Evolutionary conservation across 495 filamentous ascomycete genomes (phyloP).

Genomic region (Letharia columbiana): DNA sequence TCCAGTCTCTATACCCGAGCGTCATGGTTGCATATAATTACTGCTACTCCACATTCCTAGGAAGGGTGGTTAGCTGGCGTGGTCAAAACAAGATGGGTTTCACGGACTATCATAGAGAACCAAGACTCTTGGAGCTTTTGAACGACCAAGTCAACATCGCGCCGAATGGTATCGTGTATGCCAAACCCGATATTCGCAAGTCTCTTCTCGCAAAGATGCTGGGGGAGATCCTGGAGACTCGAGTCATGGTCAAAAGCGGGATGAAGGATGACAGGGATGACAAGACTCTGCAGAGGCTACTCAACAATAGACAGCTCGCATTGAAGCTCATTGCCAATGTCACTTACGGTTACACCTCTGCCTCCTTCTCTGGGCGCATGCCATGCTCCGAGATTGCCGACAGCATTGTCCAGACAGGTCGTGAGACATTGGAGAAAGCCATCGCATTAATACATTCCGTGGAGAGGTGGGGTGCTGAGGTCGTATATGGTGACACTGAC

Average conservation of each 20-base stretch:
- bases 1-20: conserved; percentile 92
- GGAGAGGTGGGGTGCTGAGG: conserved; percentile 81
- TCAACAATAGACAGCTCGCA: conserved; percentile 90
- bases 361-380: conserved; percentile 92
- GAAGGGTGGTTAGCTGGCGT: conserved; percentile 74
- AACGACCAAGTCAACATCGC: conserved; percentile 86
- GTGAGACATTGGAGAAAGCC: conserved; percentile 89
- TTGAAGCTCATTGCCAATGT: conserved; percentile 98
- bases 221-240: conserved; percentile 88
- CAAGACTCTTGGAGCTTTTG: conserved; percentile 66
- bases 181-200: conserved; percentile 74
- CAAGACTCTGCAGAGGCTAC: conserved; percentile 70
- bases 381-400: conserved; percentile 97
- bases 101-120: conserved; percentile 66
- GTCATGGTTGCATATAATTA: conserved; percentile 99
- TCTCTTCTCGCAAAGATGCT: conserved; percentile 95
- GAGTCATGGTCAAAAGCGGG: conserved; percentile 95
- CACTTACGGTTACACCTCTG: conserved; percentile 95
- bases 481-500: conserved; percentile 97
- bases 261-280: conserved; percentile 96
- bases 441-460: conserved; percentile 88
- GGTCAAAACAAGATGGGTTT: conserved; percentile 95
- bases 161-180: conserved; percentile 95
- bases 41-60: conserved; percentile 95
- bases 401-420: conserved; percentile 91